Conservation (phyloP, 2,329 filamentous ascomycete genomes). For the Lasiodiplodia citricola region DNA sequence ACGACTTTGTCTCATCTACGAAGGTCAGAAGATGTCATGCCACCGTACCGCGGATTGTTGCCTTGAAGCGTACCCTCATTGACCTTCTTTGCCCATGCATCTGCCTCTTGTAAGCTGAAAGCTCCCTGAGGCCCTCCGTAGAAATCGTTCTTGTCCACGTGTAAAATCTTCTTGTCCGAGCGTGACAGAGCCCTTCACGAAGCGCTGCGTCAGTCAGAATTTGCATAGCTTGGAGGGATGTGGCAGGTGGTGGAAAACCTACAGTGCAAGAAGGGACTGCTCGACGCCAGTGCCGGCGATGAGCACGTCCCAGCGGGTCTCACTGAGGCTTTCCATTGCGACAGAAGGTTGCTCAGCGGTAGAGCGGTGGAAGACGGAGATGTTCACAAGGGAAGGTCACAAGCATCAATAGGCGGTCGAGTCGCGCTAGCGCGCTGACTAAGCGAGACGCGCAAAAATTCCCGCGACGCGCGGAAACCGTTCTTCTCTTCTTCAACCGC, state of each 20-base stretch:
- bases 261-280: conserved; percentile 61
- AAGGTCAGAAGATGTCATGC: not conserved
- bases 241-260: conserved; percentile 38
- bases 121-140: conserved; percentile 89
- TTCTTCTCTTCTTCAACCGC: conserved; percentile 38
- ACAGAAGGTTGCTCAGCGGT: conserved; percentile 31
- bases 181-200: conserved; percentile 82
- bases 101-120: conserved; percentile 80
- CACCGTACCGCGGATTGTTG: not conserved
- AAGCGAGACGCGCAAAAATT: conserved; percentile 34
- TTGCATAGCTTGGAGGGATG: conserved; percentile 40
- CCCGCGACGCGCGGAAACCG: conserved; percentile 25
- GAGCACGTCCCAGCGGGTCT: conserved; percentile 58
- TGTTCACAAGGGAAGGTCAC: conserved; percentile 25
- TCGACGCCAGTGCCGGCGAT: conserved; percentile 59
- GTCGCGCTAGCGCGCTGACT: conserved; percentile 34
- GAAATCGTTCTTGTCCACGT: conserved; percentile 85
- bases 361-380: not conserved
- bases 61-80: conserved; percentile 37
- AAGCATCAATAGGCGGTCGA: conserved; percentile 29
- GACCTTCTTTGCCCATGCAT: conserved; percentile 69
- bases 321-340: conserved; percentile 57
- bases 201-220: conserved; percentile 74
- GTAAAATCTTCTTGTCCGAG: conserved; percentile 87
- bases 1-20: conserved; percentile 4